Conservation (phyloP, 495 filamentous ascomycete genomes). For the Tuber aestivum region DNA sequence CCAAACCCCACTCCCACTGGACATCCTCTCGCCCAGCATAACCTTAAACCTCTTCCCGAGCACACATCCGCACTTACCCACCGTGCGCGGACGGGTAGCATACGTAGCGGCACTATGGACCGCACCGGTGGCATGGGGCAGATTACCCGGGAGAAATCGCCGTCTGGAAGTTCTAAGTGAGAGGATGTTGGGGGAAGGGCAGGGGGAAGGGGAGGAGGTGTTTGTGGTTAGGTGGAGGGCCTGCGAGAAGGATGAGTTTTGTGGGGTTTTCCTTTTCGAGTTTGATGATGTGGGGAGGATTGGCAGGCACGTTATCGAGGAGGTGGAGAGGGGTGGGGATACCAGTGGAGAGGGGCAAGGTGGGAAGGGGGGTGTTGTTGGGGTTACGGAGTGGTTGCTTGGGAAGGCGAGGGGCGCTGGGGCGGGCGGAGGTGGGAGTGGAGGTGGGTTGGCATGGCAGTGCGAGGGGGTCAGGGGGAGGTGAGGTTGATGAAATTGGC, state of each 20-base stretch:
- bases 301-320: constrained; percentile 83
- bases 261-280: constrained; percentile 85
- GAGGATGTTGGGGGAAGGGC: constrained; percentile 64
- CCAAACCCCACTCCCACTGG: constrained; percentile 69
- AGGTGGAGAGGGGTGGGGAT: constrained; percentile 66
- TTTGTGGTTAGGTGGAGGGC: constrained; percentile 83
- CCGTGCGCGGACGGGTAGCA: constrained; percentile 77
- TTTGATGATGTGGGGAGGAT: constrained; percentile 88
- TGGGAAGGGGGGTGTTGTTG: constrained; percentile 41
- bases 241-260: constrained; percentile 58
- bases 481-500: background rate
- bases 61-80: constrained; percentile 90
- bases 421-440: constrained; percentile 45
- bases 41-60: constrained; percentile 94
- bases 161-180: constrained; percentile 79
- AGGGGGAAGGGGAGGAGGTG: constrained; percentile 56
- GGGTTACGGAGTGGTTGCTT: constrained; percentile 42
- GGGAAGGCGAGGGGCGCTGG: constrained; percentile 33
- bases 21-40: constrained; percentile 82
- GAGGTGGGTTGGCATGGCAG: constrained; percentile 48
- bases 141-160: constrained; percentile 82
- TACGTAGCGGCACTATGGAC: constrained; percentile 95
- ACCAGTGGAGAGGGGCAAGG: constrained; percentile 5
- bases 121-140: constrained; percentile 89
- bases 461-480: constrained; percentile 26